These are phyloP conservation scores for Oropetium thomaeum DNA, from an alignment of 176 grass and related monocot species.

Conservation along the genomic window DNA sequence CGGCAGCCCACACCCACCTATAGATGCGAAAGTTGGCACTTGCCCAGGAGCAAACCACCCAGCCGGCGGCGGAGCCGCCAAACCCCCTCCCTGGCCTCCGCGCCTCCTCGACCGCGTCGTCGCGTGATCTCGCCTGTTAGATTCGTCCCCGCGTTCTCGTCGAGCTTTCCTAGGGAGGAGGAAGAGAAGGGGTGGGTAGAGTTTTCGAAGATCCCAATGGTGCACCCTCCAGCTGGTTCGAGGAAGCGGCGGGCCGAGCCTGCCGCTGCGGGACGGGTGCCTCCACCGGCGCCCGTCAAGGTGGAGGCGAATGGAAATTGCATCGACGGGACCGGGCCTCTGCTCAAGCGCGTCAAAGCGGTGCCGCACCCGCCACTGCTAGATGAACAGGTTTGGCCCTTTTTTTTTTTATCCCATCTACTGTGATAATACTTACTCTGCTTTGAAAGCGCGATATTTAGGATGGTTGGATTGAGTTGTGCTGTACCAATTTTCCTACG, in stretches of 20 bases:
- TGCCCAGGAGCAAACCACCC: neutral
- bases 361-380: neutral
- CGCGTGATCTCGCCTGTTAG: neutral
- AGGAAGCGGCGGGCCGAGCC: neutral
- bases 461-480: neutral
- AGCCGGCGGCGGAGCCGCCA: slow-evolving; percentile 1
- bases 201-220: slow-evolving; percentile 19
- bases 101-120: slow-evolving; percentile 1
- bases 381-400: neutral
- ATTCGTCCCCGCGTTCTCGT: neutral
- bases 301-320: slow-evolving; percentile 3
- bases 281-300: neutral
- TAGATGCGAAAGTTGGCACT: neutral
- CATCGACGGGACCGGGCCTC: neutral
- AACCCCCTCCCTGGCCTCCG: neutral
- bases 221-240: neutral
- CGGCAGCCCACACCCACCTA: neutral
- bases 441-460: neutral
- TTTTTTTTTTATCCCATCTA: neutral
- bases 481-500: neutral
- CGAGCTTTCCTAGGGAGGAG: neutral
- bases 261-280: neutral
- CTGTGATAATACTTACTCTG: neutral
- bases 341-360: slow-evolving; percentile 10
- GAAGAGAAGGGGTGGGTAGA: neutral